A percentile compares a stretch with the other conserved stretches of the same genome.
These are phyloP conservation scores for Euptelea pleiosperma DNA, from an alignment of 164 flowering plant genomes.

Conservation along the genomic window DNA sequence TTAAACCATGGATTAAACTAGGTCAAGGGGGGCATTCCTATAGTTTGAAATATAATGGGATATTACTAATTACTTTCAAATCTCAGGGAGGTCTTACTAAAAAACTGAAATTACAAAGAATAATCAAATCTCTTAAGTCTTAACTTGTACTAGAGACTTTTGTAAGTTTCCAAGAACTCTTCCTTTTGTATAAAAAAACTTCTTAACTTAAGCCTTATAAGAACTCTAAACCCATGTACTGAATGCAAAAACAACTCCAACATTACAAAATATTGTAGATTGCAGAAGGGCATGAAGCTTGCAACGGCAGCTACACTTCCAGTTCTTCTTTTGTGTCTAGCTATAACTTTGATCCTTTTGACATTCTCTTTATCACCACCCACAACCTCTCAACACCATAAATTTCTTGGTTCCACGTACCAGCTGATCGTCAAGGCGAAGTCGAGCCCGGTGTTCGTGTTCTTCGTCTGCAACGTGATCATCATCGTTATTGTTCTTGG, in stretches of 20 bases:
- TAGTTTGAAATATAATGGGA: too few relatives aligned
- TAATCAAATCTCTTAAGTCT: neutral
- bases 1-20: too few relatives aligned
- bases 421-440: conserved; percentile 8
- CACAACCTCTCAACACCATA: neutral
- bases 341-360: neutral
- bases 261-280: neutral
- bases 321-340: neutral
- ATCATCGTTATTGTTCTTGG: conserved; percentile 9
- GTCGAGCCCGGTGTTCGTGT: conserved; percentile 13
- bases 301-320: neutral
- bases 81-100: neutral
- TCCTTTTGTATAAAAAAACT: neutral
- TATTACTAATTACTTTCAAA: neutral
- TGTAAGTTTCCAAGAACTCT: conserved; percentile 3
- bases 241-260: too few relatives aligned
- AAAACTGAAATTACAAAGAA: too few relatives aligned
- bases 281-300: neutral
- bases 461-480: conserved; percentile 19
- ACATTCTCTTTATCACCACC: neutral
- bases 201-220: neutral
- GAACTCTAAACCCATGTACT: neutral
- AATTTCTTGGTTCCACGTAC: neutral
- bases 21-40: too few relatives aligned
- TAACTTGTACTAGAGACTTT: conserved; percentile 2